Conservation (phyloP, 805 yeast genomes). For the Candida lessepsii region DNA sequence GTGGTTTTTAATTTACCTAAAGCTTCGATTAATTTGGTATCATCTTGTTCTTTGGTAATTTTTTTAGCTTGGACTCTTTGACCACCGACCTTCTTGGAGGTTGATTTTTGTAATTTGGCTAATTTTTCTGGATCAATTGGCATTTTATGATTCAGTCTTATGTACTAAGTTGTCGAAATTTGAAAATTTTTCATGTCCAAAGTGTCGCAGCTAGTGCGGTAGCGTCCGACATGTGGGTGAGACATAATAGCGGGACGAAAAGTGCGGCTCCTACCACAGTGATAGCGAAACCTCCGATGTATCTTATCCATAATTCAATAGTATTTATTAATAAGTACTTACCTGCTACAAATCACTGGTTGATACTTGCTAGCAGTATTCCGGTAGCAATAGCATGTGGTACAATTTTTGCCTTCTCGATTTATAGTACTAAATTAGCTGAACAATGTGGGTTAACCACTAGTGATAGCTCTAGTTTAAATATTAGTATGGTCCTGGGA, state of each 20-base stretch:
- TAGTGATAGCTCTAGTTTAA: slow-evolving; percentile 29
- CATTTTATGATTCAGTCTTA: slow-evolving; percentile 40
- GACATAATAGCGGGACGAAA: neutral
- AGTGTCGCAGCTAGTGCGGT: slow-evolving; percentile 4
- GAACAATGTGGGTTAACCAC: slow-evolving; percentile 28
- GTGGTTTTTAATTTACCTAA: slow-evolving; percentile 87
- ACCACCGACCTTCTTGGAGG: slow-evolving; percentile 74
- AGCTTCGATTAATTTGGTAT: slow-evolving; percentile 85
- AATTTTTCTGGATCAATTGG: slow-evolving; percentile 92
- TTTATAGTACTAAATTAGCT: slow-evolving; percentile 32
- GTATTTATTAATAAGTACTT: slow-evolving; percentile 19
- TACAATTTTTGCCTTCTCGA: slow-evolving; percentile 33
- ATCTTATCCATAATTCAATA: slow-evolving; percentile 11
- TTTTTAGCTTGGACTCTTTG: slow-evolving; percentile 93
- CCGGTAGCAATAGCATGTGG: slow-evolving; percentile 37
- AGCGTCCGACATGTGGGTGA: neutral
- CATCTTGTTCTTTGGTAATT: slow-evolving; percentile 75
- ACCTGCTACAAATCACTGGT: slow-evolving; percentile 28
- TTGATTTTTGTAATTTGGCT: slow-evolving; percentile 86
- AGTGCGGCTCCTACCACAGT: slow-evolving; percentile 1
- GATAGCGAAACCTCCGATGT: slow-evolving; percentile 6
- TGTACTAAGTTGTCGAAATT: slow-evolving; percentile 7
- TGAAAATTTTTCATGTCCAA: slow-evolving; percentile 2
- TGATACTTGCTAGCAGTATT: slow-evolving; percentile 23
- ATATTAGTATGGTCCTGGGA: slow-evolving; percentile 31